Evolutionary conservation across 75 land plant genomes (phyloP), one percentile per base, ranked within the genome.

Genomic region (Picea sitchensis): DNA sequence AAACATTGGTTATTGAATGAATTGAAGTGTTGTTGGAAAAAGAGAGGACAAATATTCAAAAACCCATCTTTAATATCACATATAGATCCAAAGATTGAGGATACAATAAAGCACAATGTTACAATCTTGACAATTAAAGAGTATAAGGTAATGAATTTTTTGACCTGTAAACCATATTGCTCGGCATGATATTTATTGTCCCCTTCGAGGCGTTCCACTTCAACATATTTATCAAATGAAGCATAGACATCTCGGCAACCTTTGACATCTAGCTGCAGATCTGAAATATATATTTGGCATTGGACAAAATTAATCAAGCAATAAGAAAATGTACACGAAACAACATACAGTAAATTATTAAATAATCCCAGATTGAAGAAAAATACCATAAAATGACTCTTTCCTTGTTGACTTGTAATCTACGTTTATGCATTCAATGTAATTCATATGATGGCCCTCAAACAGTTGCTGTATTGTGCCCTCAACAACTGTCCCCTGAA

Each of bases 151-250:
- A 14, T 7, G 15, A 30, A 47, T 15, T 23, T 30, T 51, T 84
- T 73, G 36, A 94, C 98, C 98, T 95, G 98, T 73, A 96, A 81
- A 51, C 96, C 98, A 88, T 86, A 78, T 51, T 92, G 87, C 74
- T 94, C 97, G 51, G 98, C 98, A 73, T 94, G 98, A 69, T 96
- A 96, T 81, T 96, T 96, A 83, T 96, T 96, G 79, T 96, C 98
- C 23, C 97, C 98, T 54, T 96, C 98, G 32, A 96, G 90, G 38
- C 84, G 81, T 75, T 96, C 98, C 58, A 94, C 97, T 84, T 96
- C 98, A 30, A 96, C 97, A 84, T 96, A 96, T 82, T 96, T 96
- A 84, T 96, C 97, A 86, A 96, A 96, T 36, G 98, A 96, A 59
- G 90, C 98, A 88, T 96, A 96, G 21, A 96, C 95, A 88, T 96